Evolutionary conservation across 2,329 filamentous ascomycete genomes (phyloP), one percentile per base, ranked within the genome.

Genomic region (Orbilia ellipsospora): DNA sequence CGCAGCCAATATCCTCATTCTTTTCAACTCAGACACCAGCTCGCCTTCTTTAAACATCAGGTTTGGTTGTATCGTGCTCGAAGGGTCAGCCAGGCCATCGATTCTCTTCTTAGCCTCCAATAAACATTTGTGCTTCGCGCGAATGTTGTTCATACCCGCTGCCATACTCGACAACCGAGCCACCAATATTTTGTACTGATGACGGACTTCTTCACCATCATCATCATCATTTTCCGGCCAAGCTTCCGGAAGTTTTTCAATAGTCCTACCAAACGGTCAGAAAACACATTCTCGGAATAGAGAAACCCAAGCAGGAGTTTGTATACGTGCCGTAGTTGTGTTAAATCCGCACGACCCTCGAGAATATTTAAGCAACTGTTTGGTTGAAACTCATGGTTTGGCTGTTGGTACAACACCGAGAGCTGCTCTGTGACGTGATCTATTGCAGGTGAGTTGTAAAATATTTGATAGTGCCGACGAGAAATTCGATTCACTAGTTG

Each of bases 1-100:
- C 68, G 85, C 85, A 50, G 87, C 85, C 18, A 92, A 82, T 78
- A 92, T 89, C 78, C 90, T 88, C 78, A 97, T 94, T n/a, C 92
- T 86, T 81, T 90, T 86, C 87, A 97, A 87, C 77, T 98, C 84
- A 1, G 90, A 91, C 78, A 92, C 89, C 63, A 90, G 91, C 63
- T 98, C 89, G 15, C 89, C 87, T 83, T 96, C 95, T 83, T 98
- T 94, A 82, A 97, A 94, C 69, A 92, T 90, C 66, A 92, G 88
- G 78, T 92, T 88, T 80, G 90, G 90, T 67, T 91, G 87, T 77
- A 98, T 84, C 45, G 86, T 90, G 18, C 93, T 87, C 0, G 94
- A 92, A 79, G 97, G 86, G 44, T 90, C 87, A 65, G 92, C 88
- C 51, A 92, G 90, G 80, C 91, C 92, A 64, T 87, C 85, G 0